phyloP scores from a whole-genome alignment of 257 asterid genomes.

The Forsythia viridissima region DNA sequence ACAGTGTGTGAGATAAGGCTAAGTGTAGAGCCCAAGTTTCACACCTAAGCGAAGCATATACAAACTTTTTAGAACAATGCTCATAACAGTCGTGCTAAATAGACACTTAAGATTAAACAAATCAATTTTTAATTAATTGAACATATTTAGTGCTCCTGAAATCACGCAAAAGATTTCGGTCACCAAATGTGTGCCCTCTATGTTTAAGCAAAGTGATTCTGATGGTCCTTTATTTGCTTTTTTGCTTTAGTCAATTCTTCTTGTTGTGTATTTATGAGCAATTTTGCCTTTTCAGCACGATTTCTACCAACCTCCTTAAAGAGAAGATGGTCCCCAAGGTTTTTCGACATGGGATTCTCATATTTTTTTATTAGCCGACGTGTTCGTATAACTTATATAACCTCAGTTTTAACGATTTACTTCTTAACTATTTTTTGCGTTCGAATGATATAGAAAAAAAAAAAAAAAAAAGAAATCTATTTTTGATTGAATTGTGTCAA shows the following conservation, averaged over 20 bases:
- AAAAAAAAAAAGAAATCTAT: no score
- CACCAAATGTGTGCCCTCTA: background rate
- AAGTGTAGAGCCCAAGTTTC: no score
- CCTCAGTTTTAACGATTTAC: no score
- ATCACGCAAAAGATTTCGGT: slow-evolving; percentile 1
- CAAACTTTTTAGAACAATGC: no score
- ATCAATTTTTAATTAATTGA: no score
- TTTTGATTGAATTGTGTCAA: background rate
- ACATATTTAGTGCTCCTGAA: background rate
- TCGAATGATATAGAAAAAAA: no score
- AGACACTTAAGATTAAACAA: background rate
- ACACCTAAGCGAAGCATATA: no score
- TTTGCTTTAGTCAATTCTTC: slow-evolving; percentile 3
- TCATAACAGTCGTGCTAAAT: no score
- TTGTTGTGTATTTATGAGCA: background rate
- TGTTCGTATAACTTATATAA: no score
- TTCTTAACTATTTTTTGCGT: no score
- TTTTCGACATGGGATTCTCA: slow-evolving; percentile 1
- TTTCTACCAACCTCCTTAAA: background rate
- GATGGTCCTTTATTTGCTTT: background rate
- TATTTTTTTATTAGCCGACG: background rate
- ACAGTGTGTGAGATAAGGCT: no score
- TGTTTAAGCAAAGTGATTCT: background rate
- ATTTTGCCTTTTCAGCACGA: slow-evolving; percentile 3
- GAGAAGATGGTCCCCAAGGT: background rate